Percentiles rank a stretch among this genome's conserved stretches.
Evolutionary conservation across 2,329 filamentous ascomycete genomes (phyloP).

Genomic region (Aspergillus carbonarius): DNA sequence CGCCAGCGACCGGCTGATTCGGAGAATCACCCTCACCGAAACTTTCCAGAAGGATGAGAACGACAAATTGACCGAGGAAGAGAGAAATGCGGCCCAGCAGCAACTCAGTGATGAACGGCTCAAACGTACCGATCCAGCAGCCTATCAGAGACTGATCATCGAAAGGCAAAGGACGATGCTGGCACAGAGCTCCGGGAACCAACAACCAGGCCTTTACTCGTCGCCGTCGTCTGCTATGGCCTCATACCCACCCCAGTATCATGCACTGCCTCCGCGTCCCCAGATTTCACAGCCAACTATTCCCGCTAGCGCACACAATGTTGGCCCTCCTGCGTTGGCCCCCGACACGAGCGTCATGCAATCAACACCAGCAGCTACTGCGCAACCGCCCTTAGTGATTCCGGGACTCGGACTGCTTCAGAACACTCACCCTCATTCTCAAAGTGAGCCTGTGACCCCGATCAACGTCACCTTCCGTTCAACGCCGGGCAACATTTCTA

Average conservation of each 20-base stretch:
- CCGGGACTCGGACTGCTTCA: neutral
- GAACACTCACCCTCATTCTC: neutral
- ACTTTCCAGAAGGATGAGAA: slow-evolving; percentile 70
- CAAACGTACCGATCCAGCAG: slow-evolving; percentile 37
- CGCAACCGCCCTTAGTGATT: neutral
- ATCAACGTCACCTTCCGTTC: no score
- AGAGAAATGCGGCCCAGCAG: slow-evolving; percentile 56
- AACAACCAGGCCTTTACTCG: neutral
- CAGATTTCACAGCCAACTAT: neutral
- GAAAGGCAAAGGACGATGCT: slow-evolving; percentile 14
- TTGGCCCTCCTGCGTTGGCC: slow-evolving; percentile 23
- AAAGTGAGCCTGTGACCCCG: neutral
- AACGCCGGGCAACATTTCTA: neutral
- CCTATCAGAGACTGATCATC: slow-evolving; percentile 26
- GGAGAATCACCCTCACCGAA: slow-evolving; percentile 64
- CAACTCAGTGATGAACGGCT: slow-evolving; percentile 44
- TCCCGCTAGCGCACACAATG: slow-evolving; percentile 11
- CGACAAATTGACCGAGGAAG: slow-evolving; percentile 62
- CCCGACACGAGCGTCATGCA: slow-evolving; percentile 23
- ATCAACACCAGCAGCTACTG: neutral
- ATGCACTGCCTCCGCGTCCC: neutral
- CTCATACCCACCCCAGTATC: neutral
- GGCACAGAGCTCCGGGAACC: neutral
- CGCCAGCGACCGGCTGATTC: slow-evolving; percentile 25
- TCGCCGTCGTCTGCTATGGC: neutral